Conservation (phyloP, 306 rosid genomes). For the Phaseolus lunatus region DNA sequence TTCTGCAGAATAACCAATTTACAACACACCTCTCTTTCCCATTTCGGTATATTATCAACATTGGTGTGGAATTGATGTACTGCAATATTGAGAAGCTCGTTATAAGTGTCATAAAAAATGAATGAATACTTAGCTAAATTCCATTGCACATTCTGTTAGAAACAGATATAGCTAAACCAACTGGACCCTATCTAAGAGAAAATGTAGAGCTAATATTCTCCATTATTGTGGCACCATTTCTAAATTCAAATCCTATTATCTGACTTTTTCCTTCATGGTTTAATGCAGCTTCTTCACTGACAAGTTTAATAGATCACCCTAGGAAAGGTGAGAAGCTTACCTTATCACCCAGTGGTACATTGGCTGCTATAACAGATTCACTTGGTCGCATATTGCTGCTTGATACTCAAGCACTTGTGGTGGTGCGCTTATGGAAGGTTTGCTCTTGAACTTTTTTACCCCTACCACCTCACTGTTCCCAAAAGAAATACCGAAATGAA, state of each 20-base stretch:
- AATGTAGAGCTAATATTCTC: background rate
- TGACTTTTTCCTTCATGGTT: slow-evolving; percentile 47
- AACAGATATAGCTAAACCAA: slow-evolving; percentile 26
- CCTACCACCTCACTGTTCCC: background rate
- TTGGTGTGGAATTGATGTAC: slow-evolving; percentile 3
- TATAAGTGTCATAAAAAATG: background rate
- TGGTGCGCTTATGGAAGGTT: slow-evolving; percentile 99
- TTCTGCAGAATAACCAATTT: slow-evolving; percentile 8
- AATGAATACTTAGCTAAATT: background rate
- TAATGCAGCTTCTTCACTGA: slow-evolving; percentile 84
- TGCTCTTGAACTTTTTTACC: slow-evolving; percentile 13
- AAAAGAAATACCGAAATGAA: background rate
- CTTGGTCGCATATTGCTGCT: slow-evolving; percentile 96
- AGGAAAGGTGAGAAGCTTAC: slow-evolving; percentile 99
- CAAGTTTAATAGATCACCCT: slow-evolving; percentile 91
- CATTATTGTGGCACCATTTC: slow-evolving; percentile 21
- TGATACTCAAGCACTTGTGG: slow-evolving; percentile 97
- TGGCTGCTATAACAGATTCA: slow-evolving; percentile 98
- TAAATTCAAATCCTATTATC: slow-evolving; percentile 36
- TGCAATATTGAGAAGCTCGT: slow-evolving; percentile 12
- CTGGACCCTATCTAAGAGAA: slow-evolving; percentile 22
- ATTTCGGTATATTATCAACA: slow-evolving; percentile 12
- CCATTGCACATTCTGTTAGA: slow-evolving; percentile 1
- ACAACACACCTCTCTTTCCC: background rate
- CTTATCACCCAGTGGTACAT: slow-evolving; percentile 94